A percentile compares a stretch with the other conserved stretches of the same genome.
These are phyloP conservation scores for Stagonosporopsis rhizophila DNA, from an alignment of 2,329 filamentous ascomycete genomes.

Conservation along the genomic window DNA sequence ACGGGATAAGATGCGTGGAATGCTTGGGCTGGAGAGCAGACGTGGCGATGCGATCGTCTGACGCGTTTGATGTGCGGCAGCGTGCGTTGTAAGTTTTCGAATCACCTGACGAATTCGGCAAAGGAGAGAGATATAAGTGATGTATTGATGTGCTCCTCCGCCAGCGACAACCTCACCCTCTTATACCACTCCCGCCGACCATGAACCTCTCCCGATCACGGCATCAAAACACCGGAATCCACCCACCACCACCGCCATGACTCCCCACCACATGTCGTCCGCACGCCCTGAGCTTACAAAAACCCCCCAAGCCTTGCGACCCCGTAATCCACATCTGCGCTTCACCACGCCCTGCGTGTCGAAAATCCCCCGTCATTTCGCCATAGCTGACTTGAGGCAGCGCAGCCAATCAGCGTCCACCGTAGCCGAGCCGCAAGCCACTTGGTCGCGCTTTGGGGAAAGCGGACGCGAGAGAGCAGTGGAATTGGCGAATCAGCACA, in stretches of 20 bases:
- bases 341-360: conserved; percentile 4
- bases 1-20: too few species aligned
- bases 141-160: too few species aligned
- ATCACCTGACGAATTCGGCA: too few species aligned
- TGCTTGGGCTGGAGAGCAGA: too few species aligned
- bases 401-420: neutral
- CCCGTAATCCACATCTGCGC: neutral
- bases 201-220: neutral
- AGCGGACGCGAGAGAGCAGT: neutral
- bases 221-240: neutral
- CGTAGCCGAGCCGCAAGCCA: neutral
- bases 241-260: neutral
- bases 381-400: neutral
- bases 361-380: neutral
- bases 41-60: too few species aligned
- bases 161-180: too few species aligned
- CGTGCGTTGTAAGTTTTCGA: too few species aligned
- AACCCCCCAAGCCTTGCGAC: neutral
- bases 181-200: too few species aligned
- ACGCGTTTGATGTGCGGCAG: too few species aligned
- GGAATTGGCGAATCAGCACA: neutral
- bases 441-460: neutral
- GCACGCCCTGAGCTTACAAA: neutral
- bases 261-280: neutral
- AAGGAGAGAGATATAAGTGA: too few species aligned